Evolutionary conservation across 106 monocot genomes (phyloP).

Genomic region (Amphibolis antarctica): DNA sequence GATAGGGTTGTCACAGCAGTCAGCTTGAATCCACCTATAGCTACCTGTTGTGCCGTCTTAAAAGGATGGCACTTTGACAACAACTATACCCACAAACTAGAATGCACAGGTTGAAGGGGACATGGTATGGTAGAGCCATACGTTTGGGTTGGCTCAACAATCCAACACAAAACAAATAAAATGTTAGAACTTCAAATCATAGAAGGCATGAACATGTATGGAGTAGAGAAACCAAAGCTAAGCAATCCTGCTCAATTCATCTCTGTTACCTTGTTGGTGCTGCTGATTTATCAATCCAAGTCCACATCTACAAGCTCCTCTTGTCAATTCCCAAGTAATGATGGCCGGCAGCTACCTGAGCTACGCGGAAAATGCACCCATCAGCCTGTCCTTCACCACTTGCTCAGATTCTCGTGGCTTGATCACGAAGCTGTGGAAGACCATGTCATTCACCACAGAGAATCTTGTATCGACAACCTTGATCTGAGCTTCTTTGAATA

Average conservation of each 20-base stretch:
- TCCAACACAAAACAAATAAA: background rate
- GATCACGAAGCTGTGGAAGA: conserved; percentile 66
- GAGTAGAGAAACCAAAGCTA: too few relatives aligned
- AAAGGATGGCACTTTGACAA: too few relatives aligned
- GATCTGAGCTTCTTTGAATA: conserved; percentile 48
- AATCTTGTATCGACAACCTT: conserved; percentile 47
- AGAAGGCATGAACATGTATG: background rate
- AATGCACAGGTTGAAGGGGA: background rate
- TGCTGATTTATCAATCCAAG: background rate
- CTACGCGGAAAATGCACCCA: conserved; percentile 44
- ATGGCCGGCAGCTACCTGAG: background rate
- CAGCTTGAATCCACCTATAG: background rate
- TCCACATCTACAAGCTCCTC: background rate
- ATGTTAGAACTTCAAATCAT: background rate
- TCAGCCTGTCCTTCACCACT: conserved; percentile 49
- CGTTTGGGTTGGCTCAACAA: background rate
- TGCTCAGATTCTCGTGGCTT: conserved; percentile 39
- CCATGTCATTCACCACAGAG: conserved; percentile 20
- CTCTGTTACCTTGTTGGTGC: background rate
- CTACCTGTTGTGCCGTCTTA: too few relatives aligned
- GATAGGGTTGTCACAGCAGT: too few relatives aligned
- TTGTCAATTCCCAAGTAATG: too few relatives aligned
- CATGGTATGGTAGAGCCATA: background rate
- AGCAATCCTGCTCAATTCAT: too few relatives aligned
- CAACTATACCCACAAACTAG: background rate